Base-by-base conservation (phyloP, 768 basidiomycete species). In the Amanita molliuscula region DNA sequence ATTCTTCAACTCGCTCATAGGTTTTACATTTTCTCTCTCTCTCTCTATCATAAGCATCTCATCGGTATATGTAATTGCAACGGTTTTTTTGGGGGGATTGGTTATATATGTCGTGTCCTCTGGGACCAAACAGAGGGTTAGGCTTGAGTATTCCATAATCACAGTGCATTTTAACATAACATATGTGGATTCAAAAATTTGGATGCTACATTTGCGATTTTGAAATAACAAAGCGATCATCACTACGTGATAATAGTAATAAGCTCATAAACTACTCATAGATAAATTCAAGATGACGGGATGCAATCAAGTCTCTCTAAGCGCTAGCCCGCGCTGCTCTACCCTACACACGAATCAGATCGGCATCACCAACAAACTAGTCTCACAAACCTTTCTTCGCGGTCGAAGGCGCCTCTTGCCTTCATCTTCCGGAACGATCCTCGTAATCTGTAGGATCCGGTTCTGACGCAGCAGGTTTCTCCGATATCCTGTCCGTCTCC, bases 361-460 rank as follows among this genome's bases (percentile, higher is more conserved):
- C 31, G 20, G 28, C 11, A 37, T 23, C 37, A 13, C 7, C 11
- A 29, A 41, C 15, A 8, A 34, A 40, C 1, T 10, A 43, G 15
- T 6, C 25, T 16, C 16, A 37, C 31, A 18, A 28, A 56, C 55
- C 53, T 56, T 58, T 37, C 28, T 47, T 33, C 49, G 28, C 4
- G 49, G 49, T 15, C 49, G 40, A 29, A 50, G 49, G 6, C 63
- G 56, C n/a, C 61, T 61, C 23, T 63, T 53, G n/a, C 52, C 47
- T 54, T 61, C 62, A 38, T 64, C 64, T n/a, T 62, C 63, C 63
- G 1, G 56, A 61, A 11, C 55, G 59, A 16, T 59, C 60, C 21
- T 61, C 62, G n/a, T 59, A 60, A 28, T 60, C 59, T 16, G 58
- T 50, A 5, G 55, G 59, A n/a, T 52, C 54, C 5, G 46, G 48